Base-by-base conservation (phyloP, 345 rosid species). In the Luvunga scandens region DNA sequence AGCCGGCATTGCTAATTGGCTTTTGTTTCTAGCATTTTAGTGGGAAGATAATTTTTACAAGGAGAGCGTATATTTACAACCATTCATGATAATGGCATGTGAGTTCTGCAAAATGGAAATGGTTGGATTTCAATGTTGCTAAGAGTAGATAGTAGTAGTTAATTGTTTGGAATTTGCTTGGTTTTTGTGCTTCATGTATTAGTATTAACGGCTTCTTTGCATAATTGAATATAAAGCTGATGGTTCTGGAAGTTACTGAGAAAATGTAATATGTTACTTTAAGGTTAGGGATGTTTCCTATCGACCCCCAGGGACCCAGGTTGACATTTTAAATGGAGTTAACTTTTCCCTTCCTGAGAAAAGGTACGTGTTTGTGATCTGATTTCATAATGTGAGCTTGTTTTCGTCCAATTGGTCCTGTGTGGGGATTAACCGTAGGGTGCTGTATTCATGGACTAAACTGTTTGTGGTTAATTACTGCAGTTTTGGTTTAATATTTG, bases 401-500 rank as follows among this genome's bases (percentile, higher is more conserved):
- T 50, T 48, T 42, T n/a, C n/a, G 36, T 22, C 48, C 28, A 21
- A 56, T 72, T 73, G n/a, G 63, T 66, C 59, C 4, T 72, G 66
- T n/a, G 9, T 33, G 63, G 50, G 18, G 36, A 24, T 71, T 64
- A 79, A 79, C 73, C 28, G 2, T 21, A 34, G 39, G 55, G 2
- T 42, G 34, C 12, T 18, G 21, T 25, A 55, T 39, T 63, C 50
- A 30, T 53, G 73, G 42, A 78, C 63, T 45, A 81, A 18, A 75
- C 27, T 57, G 5, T 66, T 72, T 45, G 50, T 75, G 68, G 38
- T 60, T 24, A 25, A 72, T 80, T 69, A 10, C 64, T 86, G 81
- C 88, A 92, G 99, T 83, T 91, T 95, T 86, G 99, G 99, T 73
- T 88, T 95, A 87, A 86, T 95, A 77, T 95, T 91, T 89, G 99